Conservation (phyloP, 495 filamentous ascomycete species). For the Penicillium argentinense region DNA sequence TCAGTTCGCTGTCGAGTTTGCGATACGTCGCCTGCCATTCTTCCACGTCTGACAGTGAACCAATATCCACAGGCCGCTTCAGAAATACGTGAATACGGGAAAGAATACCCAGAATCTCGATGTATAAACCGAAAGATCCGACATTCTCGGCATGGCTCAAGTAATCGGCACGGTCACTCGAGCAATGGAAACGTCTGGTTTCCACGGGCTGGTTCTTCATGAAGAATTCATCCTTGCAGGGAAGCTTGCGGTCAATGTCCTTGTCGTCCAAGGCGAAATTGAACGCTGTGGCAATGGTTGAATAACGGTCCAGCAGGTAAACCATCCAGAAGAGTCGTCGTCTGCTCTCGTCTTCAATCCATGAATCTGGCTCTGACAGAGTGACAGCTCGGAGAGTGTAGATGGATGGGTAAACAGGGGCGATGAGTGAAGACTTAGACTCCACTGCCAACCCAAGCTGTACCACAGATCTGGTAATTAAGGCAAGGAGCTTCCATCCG, state of each 20-base stretch:
- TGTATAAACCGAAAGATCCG: constrained; percentile 80
- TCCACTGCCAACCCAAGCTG: constrained; percentile 82
- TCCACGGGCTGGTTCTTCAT: constrained; percentile 78
- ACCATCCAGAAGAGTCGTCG: constrained; percentile 91
- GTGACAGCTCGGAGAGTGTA: constrained; percentile 81
- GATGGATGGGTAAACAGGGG: constrained; percentile 76
- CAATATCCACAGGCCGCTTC: constrained; percentile 85
- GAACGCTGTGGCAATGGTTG: constrained; percentile 84
- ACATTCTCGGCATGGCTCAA: constrained; percentile 74
- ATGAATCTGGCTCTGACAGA: constrained; percentile 76
- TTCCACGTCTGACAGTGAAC: constrained; percentile 77
- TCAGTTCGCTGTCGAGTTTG: constrained; percentile 73
- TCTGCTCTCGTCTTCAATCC: constrained; percentile 84
- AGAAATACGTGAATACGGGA: constrained; percentile 83
- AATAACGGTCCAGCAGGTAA: constrained; percentile 83
- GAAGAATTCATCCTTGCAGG: constrained; percentile 85
- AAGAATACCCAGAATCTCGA: constrained; percentile 82
- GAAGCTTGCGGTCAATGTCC: constrained; percentile 82
- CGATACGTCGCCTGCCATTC: constrained; percentile 86
- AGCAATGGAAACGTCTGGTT: constrained; percentile 72
- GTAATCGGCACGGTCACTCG: constrained; percentile 57
- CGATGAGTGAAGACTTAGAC: constrained; percentile 68
- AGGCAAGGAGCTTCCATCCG: constrained; percentile 83
- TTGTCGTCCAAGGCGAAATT: constrained; percentile 85
- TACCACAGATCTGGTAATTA: constrained; percentile 83